phyloP scores from a whole-genome alignment of 148 eudicot species.

The Beta vulgaris region DNA sequence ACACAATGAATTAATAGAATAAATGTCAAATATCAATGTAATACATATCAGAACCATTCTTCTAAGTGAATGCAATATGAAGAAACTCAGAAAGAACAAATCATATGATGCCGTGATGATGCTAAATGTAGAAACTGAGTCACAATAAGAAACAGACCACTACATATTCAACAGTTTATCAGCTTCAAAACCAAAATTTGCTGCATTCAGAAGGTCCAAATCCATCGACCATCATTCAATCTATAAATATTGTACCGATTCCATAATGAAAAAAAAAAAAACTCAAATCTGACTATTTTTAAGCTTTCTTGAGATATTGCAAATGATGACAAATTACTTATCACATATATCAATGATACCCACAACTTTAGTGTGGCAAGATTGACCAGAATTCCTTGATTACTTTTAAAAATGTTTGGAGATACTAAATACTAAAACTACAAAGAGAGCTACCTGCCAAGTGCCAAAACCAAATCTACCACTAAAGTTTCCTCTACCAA shows the following conservation, averaged over 20 bases:
- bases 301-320: neutral
- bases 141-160: too few species aligned
- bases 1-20: too few species aligned
- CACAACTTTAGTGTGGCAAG: neutral
- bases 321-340: neutral
- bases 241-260: neutral
- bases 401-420: neutral
- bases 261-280: neutral
- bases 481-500: neutral
- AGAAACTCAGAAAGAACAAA: neutral
- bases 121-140: too few species aligned
- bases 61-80: neutral
- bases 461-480: neutral
- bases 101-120: neutral
- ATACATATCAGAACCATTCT: too few species aligned
- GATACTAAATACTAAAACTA: slow-evolving; percentile 26
- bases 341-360: neutral
- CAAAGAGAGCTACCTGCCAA: slow-evolving; percentile 16
- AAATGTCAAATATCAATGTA: too few species aligned
- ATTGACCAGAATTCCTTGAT: too few species aligned
- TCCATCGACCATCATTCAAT: neutral
- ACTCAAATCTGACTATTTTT: neutral
- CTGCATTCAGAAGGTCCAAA: neutral
- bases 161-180: neutral
- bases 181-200: neutral